Evolutionary conservation across 2,329 filamentous ascomycete genomes (phyloP), one percentile per base, ranked within the genome.

Genomic region (Aspergillus sp.): DNA sequence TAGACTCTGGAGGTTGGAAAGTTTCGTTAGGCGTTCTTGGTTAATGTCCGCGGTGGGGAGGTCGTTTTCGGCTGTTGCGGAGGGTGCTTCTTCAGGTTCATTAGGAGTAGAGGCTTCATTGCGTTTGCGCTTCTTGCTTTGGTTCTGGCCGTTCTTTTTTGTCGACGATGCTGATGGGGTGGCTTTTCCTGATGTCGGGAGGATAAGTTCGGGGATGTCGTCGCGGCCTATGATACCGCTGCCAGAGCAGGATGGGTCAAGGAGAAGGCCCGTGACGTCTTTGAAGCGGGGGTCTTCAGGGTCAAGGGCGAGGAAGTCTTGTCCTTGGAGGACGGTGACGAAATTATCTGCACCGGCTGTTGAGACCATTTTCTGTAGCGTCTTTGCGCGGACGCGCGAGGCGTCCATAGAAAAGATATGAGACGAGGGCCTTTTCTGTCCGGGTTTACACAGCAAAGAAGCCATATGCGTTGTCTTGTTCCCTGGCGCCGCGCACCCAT

Each of bases 401-500:
- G 75, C 73, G 59, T 78, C 73, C 66, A 76, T 73, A 9, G 73
- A 76, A 37, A 70, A 72, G 21, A 99, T 87, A 21, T 23, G 46
- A 21, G 56, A 54, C 21, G 37, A 39, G n/a, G 27, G 27, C 27
- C 27, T 9, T 43, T 27, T 17, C n/a, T 33, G 15, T 72, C 81
- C 64, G 7, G 19, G 3, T 19, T 39, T 49, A 21, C 70, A 70
- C 2, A 95, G 69, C 4, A 97, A 85, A 2, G 91, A 89, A 0
- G 93, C 92, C 47, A 96, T 77, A 73, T 98, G 95, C 7, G 93
- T 98, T 1, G 95, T 98, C 77, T 99, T 99, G 74, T 99, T 99
- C 6, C 95, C 95, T 1, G 95, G 95, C 0, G 95, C 95, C 0
- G 95, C 91, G 71, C 93, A 98, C 0, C 90, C 90, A 73, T 99